These are phyloP conservation scores for Cystoderma amianthinum DNA, from an alignment of 768 basidiomycete genomes.

Conservation along the genomic window DNA sequence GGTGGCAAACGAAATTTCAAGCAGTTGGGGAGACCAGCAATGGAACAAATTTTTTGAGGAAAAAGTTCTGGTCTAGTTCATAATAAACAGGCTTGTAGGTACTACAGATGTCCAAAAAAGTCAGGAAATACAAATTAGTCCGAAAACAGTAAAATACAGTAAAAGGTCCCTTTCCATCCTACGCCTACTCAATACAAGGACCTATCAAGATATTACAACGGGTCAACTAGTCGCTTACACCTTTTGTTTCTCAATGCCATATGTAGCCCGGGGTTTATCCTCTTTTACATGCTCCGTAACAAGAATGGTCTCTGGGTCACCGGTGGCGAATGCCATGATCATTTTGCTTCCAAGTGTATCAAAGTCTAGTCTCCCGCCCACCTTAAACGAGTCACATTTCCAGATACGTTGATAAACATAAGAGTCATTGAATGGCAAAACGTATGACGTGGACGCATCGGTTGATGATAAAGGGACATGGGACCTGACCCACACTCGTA, in stretches of 20 bases:
- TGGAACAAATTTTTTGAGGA: constrained; percentile 71
- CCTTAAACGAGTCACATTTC: constrained; percentile 56
- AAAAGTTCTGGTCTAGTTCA: constrained; percentile 41
- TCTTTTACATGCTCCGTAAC: constrained; percentile 5
- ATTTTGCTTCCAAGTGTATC: constrained; percentile 39
- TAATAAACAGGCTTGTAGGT: too few relatives aligned
- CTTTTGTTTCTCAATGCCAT: neutral
- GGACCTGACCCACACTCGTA: constrained; percentile 59
- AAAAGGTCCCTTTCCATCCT: too few relatives aligned
- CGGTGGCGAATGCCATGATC: constrained; percentile 39
- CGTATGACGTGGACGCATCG: constrained; percentile 21
- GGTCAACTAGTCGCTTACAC: too few relatives aligned
- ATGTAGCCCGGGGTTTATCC: neutral
- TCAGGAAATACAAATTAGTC: too few relatives aligned
- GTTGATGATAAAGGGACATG: constrained; percentile 23
- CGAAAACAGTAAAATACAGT: too few relatives aligned
- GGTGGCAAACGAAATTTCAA: constrained; percentile 65
- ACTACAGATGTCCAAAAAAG: too few relatives aligned
- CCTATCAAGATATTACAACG: too few relatives aligned
- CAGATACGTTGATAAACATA: constrained; percentile 61
- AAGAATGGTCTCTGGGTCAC: constrained; percentile 29
- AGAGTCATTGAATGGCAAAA: constrained; percentile 36
- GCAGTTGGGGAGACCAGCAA: constrained; percentile 75
- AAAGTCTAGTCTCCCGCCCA: constrained; percentile 53
- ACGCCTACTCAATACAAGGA: too few relatives aligned